Base-by-base conservation (phyloP, 2,329 filamentous ascomycete species). In the Cryphonectria radicalis region DNA sequence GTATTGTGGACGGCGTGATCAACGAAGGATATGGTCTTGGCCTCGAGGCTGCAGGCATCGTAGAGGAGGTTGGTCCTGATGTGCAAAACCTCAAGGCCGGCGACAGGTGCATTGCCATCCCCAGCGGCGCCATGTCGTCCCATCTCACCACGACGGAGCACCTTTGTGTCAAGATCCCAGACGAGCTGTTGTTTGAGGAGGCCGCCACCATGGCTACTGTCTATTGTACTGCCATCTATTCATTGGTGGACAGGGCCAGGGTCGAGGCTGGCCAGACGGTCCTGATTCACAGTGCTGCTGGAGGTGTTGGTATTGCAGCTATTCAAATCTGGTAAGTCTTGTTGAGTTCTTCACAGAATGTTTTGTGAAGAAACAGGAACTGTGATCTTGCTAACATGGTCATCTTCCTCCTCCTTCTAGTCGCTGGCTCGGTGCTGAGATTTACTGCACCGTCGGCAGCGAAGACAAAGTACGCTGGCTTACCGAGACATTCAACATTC, bases 21-120 rank as follows among this genome's bases (percentile, higher is more conserved):
- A 50, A 50, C 19, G 57, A 60, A 50, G 68, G 62, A 3, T 60
- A 40, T 40, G 63, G 68, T 8, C 22, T 62, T 19, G 68, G 63
- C 25, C 57, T 35, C 13, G 69, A 70, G 28, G 57, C 37, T 19
- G 50, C 55, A 13, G 69, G 69, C 53, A 53, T 70, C 25, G 50
- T 70, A 7, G 37, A 42, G 35, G 40, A 60, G 3, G 46, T 71
- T 13, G 72, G 66, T 3, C 70, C 69, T 10, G 75, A 75, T 53
- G 72, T 74, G 22, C 32, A 59, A 7, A 50, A 62, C 25, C 63
- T 64, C 28, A 28, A 37, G 11, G 57, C 63, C 17, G 70, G 70
- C 11, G 67, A 72, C 6, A 67, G 70, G 13, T 67, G 69, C 6
- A 60, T 53, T 3, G 69, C 65, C 6, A 53, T 65, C 28, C 62